Conservation (phyloP, 305 asterid species). For the Solanum hybrid region DNA sequence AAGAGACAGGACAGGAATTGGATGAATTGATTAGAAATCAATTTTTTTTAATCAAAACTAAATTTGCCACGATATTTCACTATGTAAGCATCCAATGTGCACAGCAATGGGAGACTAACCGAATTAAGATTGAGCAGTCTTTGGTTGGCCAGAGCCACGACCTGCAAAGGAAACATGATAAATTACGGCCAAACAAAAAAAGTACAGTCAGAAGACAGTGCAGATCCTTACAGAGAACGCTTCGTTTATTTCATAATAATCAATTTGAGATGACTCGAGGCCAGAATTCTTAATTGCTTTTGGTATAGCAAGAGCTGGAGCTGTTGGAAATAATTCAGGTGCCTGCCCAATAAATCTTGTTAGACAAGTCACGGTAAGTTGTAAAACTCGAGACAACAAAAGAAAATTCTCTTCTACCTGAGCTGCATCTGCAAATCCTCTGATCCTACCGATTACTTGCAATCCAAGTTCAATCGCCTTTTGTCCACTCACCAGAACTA, state of each 20-base stretch:
- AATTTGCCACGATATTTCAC: not conserved
- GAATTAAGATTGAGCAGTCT: constrained; percentile 57
- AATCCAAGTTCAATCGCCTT: constrained; percentile 70
- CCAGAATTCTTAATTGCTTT: constrained; percentile 81
- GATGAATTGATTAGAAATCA: not conserved
- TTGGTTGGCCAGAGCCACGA: constrained; percentile 86
- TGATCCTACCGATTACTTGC: constrained; percentile 65
- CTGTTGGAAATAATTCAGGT: constrained; percentile 82
- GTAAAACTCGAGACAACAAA: constrained; percentile 1
- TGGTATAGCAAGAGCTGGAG: constrained; percentile 95
- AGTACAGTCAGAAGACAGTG: not conserved
- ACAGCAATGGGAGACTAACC: constrained; percentile 32
- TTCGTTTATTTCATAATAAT: constrained; percentile 85
- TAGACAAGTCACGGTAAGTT: constrained; percentile 5
- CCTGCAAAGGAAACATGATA: constrained; percentile 32
- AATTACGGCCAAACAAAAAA: not conserved
- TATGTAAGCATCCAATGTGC: not conserved
- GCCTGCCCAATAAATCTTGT: constrained; percentile 50
- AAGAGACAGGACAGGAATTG: not conserved
- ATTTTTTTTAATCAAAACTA: not conserved
- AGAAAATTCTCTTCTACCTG: constrained; percentile 37
- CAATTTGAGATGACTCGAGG: constrained; percentile 57
- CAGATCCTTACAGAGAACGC: constrained; percentile 75
- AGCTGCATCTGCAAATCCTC: constrained; percentile 96
- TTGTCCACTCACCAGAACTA: constrained; percentile 90